A percentile compares a stretch with the other conserved stretches of the same genome.
Evolutionary conservation across 192 early-diverging fungal species (phyloP).

Genomic region (Obelidium mucronatum): DNA sequence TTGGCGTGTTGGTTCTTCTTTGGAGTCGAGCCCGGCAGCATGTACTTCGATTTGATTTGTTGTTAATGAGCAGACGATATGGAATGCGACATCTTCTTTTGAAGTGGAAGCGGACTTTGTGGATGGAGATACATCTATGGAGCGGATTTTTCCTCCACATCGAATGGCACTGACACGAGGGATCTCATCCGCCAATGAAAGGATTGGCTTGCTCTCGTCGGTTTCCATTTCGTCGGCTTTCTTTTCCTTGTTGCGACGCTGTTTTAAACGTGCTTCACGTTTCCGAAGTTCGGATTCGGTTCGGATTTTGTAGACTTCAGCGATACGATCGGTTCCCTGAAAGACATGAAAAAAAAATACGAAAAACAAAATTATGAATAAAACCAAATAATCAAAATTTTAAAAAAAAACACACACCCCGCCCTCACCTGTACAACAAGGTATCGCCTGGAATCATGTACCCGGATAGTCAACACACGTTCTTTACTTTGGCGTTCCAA

Average conservation of each 20-base stretch:
- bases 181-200: conserved; percentile 81
- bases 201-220: conserved; percentile 46
- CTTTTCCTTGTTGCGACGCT: conserved; percentile 80
- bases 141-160: conserved; percentile 79
- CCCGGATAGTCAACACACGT: conserved; percentile 77
- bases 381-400: not conserved
- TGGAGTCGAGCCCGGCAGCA: conserved; percentile 67
- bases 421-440: conserved; percentile 70
- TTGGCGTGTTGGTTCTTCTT: conserved; percentile 73
- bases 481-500: conserved; percentile 84
- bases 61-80: conserved; percentile 75
- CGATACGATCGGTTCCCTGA: conserved; percentile 74
- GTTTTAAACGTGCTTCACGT: conserved; percentile 79
- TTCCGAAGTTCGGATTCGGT: conserved; percentile 83
- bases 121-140: conserved; percentile 74
- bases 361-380: too few relatives aligned
- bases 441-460: conserved; percentile 81
- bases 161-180: conserved; percentile 74
- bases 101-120: not conserved
- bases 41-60: conserved; percentile 90
- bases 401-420: not conserved
- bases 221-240: conserved; percentile 49
- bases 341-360: conserved; percentile 4
- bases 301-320: conserved; percentile 86
- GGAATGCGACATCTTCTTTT: conserved; percentile 51